Evolutionary conservation across 305 asterid genomes (phyloP).

Genomic region (Fraxinus sp.): DNA sequence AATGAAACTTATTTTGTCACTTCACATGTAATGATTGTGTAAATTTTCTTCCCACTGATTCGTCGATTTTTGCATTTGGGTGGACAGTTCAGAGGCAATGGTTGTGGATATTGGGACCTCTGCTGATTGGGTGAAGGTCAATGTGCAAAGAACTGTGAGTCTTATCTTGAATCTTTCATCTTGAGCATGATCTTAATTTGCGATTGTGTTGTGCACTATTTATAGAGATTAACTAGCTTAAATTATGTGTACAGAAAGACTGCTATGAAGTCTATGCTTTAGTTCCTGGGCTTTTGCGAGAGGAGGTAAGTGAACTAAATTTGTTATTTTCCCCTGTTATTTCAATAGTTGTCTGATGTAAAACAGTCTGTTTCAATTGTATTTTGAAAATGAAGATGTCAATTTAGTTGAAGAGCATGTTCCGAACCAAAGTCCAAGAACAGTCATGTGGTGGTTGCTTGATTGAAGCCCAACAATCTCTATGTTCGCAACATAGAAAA

Average conservation of each 20-base stretch:
- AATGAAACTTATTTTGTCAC: slow-evolving; percentile 4
- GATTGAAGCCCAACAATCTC: background rate
- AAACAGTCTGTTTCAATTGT: background rate
- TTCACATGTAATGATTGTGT: slow-evolving; percentile 18
- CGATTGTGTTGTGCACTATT: slow-evolving; percentile 18
- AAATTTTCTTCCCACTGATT: slow-evolving; percentile 2
- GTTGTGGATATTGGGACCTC: slow-evolving; percentile 82
- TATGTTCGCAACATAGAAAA: background rate
- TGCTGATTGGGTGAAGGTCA: slow-evolving; percentile 97
- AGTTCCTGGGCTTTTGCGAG: slow-evolving; percentile 96
- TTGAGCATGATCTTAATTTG: slow-evolving; percentile 18
- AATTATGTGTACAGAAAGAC: slow-evolving; percentile 64
- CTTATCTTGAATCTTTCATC: slow-evolving; percentile 22
- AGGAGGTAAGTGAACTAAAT: slow-evolving; percentile 64
- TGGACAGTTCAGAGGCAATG: slow-evolving; percentile 59
- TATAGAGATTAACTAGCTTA: slow-evolving; percentile 30
- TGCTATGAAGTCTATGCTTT: slow-evolving; percentile 93
- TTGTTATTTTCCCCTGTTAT: slow-evolving; percentile 7
- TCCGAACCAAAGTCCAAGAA: background rate
- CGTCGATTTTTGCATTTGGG: slow-evolving; percentile 19
- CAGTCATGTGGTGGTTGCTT: slow-evolving; percentile 3
- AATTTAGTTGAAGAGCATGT: background rate
- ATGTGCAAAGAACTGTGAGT: slow-evolving; percentile 80
- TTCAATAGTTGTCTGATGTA: background rate
- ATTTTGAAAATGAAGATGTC: background rate